Conservation (phyloP, 257 asterid genomes). For the Osmanthus fragrans region DNA sequence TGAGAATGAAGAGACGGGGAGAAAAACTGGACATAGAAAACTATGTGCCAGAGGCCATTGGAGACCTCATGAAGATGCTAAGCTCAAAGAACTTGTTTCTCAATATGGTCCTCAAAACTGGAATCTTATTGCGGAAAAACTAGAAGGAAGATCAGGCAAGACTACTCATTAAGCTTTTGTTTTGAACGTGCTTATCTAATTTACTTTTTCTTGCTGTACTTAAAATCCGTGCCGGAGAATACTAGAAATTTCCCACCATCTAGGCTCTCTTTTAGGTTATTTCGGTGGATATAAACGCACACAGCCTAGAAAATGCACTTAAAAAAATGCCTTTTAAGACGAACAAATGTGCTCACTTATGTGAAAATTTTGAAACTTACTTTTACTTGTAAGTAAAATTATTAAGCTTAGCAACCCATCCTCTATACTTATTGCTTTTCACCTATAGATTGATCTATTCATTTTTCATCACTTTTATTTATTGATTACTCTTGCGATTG, state of each 20-base stretch:
- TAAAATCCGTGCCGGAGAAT: too few species aligned
- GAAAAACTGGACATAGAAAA: constrained; percentile 28
- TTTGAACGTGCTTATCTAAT: background rate
- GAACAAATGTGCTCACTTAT: too few species aligned
- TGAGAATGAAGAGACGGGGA: constrained; percentile 17
- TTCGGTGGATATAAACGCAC: too few species aligned
- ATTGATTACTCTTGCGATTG: background rate
- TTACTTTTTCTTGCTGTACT: too few species aligned
- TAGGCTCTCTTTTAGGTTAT: too few species aligned
- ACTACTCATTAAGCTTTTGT: background rate
- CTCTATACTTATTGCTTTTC: background rate
- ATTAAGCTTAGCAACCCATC: background rate
- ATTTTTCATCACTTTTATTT: background rate
- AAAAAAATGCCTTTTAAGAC: too few species aligned
- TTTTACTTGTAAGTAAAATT: too few species aligned
- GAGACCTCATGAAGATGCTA: constrained; percentile 55
- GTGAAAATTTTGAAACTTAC: too few species aligned
- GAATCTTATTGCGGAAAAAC: constrained; percentile 61
- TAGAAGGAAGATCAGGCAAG: constrained; percentile 52
- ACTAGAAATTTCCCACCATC: too few species aligned
- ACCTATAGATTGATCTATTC: background rate
- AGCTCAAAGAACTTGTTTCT: constrained; percentile 47
- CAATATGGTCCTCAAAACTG: constrained; percentile 59
- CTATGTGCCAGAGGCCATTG: constrained; percentile 54
- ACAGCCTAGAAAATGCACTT: too few species aligned